Conservation (phyloP, 2,329 filamentous ascomycete species). For the Ceratocystiopsis sp. region DNA sequence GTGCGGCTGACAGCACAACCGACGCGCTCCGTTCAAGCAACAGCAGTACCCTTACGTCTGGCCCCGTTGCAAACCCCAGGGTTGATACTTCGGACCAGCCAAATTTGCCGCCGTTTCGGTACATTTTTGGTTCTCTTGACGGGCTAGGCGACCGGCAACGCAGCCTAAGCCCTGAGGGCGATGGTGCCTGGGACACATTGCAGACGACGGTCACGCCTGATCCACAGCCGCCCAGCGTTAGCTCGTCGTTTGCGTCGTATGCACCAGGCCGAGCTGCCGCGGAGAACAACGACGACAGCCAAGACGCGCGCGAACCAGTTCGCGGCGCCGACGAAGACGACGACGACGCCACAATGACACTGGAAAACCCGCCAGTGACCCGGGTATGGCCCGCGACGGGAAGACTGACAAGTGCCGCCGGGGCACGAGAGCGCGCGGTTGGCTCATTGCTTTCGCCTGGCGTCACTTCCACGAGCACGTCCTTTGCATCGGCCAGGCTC, state of each 20-base stretch:
- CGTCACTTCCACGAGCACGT: too few species aligned
- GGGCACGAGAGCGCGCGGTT: too few species aligned
- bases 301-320: constrained; percentile 29
- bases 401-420: constrained; percentile 19
- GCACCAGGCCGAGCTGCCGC: constrained; percentile 27
- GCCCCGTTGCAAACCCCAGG: background rate
- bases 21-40: background rate
- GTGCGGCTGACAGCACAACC: background rate
- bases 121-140: constrained; percentile 26
- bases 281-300: constrained; percentile 16
- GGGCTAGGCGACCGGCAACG: constrained; percentile 73
- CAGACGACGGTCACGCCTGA: constrained; percentile 68
- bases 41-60: too few species aligned
- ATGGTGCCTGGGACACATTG: constrained; percentile 62
- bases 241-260: constrained; percentile 69
- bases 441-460: too few species aligned
- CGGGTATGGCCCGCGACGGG: constrained; percentile 35
- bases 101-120: constrained; percentile 2
- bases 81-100: background rate
- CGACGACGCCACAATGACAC: too few species aligned
- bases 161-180: constrained; percentile 57
- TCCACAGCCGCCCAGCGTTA: constrained; percentile 59
- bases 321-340: too few species aligned
- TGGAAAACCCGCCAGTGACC: constrained; percentile 16
- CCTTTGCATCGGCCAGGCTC: too few species aligned